These are phyloP conservation scores for Neopestalotiopsis rosae DNA, from an alignment of 2,329 filamentous ascomycete species.

Conservation along the genomic window DNA sequence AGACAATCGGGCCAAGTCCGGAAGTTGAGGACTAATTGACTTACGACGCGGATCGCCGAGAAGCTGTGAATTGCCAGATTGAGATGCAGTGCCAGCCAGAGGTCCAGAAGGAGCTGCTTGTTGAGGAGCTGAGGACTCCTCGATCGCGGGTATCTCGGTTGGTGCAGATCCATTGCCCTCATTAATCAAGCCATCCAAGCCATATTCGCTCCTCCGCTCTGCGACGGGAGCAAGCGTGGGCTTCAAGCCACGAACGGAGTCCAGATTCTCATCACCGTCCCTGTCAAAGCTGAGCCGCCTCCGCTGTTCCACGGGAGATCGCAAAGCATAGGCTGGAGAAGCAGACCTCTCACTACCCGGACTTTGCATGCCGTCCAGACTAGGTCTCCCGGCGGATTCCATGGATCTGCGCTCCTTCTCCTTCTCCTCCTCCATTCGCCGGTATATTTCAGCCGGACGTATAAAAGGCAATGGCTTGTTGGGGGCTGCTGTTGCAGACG, in stretches of 20 bases:
- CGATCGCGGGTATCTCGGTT: not conserved
- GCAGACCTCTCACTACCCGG: conserved; percentile 27
- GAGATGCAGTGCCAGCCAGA: not conserved
- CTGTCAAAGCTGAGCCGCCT: conserved; percentile 34
- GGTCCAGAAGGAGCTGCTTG: conserved; percentile 7
- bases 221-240: conserved; percentile 57
- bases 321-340: conserved; percentile 22
- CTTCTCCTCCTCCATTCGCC: conserved; percentile 70
- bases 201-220: conserved; percentile 65
- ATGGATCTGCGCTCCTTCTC: conserved; percentile 60
- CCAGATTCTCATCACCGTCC: conserved; percentile 42
- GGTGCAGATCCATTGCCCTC: not conserved
- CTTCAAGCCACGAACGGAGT: conserved; percentile 41
- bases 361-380: conserved; percentile 54
- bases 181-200: conserved; percentile 49
- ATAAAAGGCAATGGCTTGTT: conserved; percentile 67
- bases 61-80: not conserved
- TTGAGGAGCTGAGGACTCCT: conserved; percentile 7
- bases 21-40: conserved; percentile 63
- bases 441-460: conserved; percentile 79
- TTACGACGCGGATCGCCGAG: conserved; percentile 25
- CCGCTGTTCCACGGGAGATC: conserved; percentile 29
- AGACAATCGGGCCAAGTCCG: conserved; percentile 63
- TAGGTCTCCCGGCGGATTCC: conserved; percentile 59
- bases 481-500: conserved; percentile 39